Conservation (phyloP, 2,329 filamentous ascomycete genomes). For the Stachybotrys chlorohalonatus region DNA sequence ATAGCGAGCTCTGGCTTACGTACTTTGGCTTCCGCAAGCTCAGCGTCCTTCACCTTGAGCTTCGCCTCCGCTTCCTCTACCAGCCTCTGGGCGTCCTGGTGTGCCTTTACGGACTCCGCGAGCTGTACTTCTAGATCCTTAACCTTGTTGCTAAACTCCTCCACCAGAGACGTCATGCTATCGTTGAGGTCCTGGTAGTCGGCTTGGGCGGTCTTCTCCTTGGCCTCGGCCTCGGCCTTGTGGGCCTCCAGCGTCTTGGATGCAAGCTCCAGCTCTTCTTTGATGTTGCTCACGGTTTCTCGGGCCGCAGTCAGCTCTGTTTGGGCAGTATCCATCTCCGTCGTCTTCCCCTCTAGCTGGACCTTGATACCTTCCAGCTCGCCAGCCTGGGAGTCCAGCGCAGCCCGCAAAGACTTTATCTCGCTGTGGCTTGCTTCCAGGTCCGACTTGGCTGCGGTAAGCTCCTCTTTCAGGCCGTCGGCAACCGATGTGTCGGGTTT, state of each 20-base stretch:
- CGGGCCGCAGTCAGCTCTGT: constrained; percentile 26
- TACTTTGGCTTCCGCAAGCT: constrained; percentile 54
- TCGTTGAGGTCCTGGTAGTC: constrained; percentile 57
- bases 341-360: constrained; percentile 24
- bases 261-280: constrained; percentile 35
- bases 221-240: constrained; percentile 40
- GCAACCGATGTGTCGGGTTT: constrained; percentile 46
- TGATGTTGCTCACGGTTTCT: constrained; percentile 17
- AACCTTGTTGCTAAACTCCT: constrained; percentile 47
- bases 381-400: constrained; percentile 29
- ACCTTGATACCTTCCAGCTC: constrained; percentile 24
- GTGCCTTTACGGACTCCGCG: constrained; percentile 31
- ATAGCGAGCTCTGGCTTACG: constrained; percentile 1
- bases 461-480: constrained; percentile 41
- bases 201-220: constrained; percentile 45
- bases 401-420: constrained; percentile 6
- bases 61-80: constrained; percentile 42
- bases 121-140: constrained; percentile 42
- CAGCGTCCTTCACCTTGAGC: constrained; percentile 54
- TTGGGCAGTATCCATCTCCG: constrained; percentile 14
- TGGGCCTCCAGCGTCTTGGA: constrained; percentile 46
- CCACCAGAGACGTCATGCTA: constrained; percentile 49
- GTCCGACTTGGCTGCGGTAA: constrained; percentile 26
- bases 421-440: constrained; percentile 26
- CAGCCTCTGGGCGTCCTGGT: constrained; percentile 9